Evolutionary conservation across 306 rosid species (phyloP).

Genomic region (Nissolia schottii): DNA sequence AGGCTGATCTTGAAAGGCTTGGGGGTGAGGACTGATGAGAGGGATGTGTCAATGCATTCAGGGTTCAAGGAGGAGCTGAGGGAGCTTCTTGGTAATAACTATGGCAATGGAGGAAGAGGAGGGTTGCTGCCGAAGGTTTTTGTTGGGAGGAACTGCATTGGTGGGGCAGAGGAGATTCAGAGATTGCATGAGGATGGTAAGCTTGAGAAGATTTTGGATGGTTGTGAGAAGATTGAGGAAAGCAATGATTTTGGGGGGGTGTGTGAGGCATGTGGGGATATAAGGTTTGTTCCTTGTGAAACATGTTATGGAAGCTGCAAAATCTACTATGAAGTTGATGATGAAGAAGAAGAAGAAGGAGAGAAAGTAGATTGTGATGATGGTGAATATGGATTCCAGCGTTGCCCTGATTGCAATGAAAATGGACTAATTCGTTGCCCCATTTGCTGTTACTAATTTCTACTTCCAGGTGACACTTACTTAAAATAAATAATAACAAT

Average conservation of each 20-base stretch:
- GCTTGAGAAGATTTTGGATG: constrained; percentile 65
- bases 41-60: constrained; percentile 92
- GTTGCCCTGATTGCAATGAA: constrained; percentile 88
- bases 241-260: constrained; percentile 30
- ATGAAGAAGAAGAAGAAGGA: constrained; percentile 28
- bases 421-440: constrained; percentile 88
- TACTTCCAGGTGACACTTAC: constrained; percentile 9
- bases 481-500: constrained; percentile 11
- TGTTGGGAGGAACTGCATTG: constrained; percentile 56
- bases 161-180: constrained; percentile 83
- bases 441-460: constrained; percentile 48
- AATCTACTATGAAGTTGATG: constrained; percentile 54
- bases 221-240: constrained; percentile 50
- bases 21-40: constrained; percentile 67
- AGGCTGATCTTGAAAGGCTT: constrained; percentile 58
- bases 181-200: constrained; percentile 73
- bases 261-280: constrained; percentile 88
- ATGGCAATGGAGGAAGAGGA: constrained; percentile 24
- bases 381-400: constrained; percentile 63
- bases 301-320: constrained; percentile 94
- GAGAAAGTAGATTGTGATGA: constrained; percentile 20
- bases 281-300: constrained; percentile 93
- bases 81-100: constrained; percentile 44
- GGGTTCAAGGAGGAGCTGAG: constrained; percentile 87
- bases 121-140: constrained; percentile 77